phyloP scores from a whole-genome alignment of 192 early-diverging fungal genomes.

The Coemansia sp. region DNA sequence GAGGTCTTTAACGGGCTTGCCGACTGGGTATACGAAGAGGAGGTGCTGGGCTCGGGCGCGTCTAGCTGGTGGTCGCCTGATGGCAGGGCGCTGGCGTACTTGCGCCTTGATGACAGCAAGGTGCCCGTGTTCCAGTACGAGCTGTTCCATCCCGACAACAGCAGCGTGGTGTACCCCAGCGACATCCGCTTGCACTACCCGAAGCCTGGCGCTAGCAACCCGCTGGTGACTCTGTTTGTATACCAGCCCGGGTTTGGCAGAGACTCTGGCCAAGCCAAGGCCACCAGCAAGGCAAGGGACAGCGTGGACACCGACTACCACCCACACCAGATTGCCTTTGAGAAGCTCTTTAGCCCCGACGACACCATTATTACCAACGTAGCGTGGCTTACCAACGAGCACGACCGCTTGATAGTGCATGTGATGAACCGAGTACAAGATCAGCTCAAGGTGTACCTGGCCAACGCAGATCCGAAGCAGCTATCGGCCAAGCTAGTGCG shows the following conservation, averaged over 20 bases:
- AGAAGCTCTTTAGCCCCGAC: slow-evolving; percentile 45
- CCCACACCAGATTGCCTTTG: slow-evolving; percentile 48
- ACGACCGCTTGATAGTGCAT: slow-evolving; percentile 66
- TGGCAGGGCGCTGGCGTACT: slow-evolving; percentile 69
- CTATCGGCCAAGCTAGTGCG: slow-evolving; percentile 52
- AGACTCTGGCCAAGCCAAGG: neutral
- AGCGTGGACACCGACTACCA: slow-evolving; percentile 40
- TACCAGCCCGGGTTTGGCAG: slow-evolving; percentile 53
- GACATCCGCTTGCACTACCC: slow-evolving; percentile 83
- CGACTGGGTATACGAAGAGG: slow-evolving; percentile 99
- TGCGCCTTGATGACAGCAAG: slow-evolving; percentile 81
- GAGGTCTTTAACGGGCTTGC: slow-evolving; percentile 87
- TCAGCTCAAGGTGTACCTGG: slow-evolving; percentile 66
- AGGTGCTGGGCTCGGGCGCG: slow-evolving; percentile 66
- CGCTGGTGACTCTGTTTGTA: slow-evolving; percentile 72
- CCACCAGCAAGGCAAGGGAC: slow-evolving; percentile 36
- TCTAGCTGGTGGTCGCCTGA: slow-evolving; percentile 91
- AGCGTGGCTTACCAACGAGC: slow-evolving; percentile 69
- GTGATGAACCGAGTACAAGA: slow-evolving; percentile 92
- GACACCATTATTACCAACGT: slow-evolving; percentile 83
- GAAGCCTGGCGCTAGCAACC: slow-evolving; percentile 85
- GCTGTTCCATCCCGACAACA: slow-evolving; percentile 64
- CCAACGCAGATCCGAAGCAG: slow-evolving; percentile 39
- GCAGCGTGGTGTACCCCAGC: slow-evolving; percentile 63
- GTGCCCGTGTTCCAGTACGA: slow-evolving; percentile 80